A percentile compares a stretch with the other conserved stretches of the same genome.
Evolutionary conservation across 2,329 filamentous ascomycete genomes (phyloP).

Genomic region (Bipolaris bicolor): DNA sequence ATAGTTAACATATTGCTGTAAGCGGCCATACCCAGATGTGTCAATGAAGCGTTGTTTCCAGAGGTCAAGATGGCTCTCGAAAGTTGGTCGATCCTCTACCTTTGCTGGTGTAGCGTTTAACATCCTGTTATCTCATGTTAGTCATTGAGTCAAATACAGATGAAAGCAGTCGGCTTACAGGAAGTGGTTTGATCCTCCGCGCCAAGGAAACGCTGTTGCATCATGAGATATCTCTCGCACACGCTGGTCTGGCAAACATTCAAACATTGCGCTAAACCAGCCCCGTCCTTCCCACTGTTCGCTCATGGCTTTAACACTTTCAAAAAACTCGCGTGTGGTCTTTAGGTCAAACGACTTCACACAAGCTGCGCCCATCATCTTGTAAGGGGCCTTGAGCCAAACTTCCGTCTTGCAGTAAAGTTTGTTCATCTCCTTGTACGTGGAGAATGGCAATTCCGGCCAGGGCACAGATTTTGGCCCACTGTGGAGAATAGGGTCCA

Average conservation of each 20-base stretch:
- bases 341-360: slow-evolving; percentile 6
- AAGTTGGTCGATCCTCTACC: slow-evolving; percentile 7
- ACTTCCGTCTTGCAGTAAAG: slow-evolving; percentile 9
- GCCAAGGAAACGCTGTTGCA: slow-evolving; percentile 11
- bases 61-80: slow-evolving; percentile 7
- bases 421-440: slow-evolving; percentile 15
- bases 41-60: slow-evolving; percentile 11
- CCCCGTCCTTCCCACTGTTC: slow-evolving; percentile 11
- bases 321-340: slow-evolving; percentile 13
- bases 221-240: slow-evolving; percentile 7
- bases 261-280: slow-evolving; percentile 14
- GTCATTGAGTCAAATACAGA: neutral
- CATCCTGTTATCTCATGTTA: slow-evolving; percentile 4
- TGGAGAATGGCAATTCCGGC: slow-evolving; percentile 11
- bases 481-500: slow-evolving; percentile 2
- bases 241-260: slow-evolving; percentile 12
- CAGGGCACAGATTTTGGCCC: slow-evolving; percentile 8
- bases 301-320: slow-evolving; percentile 13
- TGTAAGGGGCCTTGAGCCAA: slow-evolving; percentile 4
- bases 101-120: slow-evolving; percentile 11
- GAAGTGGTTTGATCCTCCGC: slow-evolving; percentile 11
- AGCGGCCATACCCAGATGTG: slow-evolving; percentile 7
- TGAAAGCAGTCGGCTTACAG: neutral
- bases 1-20: slow-evolving; percentile 13
- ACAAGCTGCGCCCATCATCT: slow-evolving; percentile 11